Base-by-base conservation (phyloP, 371 early-diverging fungal genomes). In the Mortierella sp. region DNA sequence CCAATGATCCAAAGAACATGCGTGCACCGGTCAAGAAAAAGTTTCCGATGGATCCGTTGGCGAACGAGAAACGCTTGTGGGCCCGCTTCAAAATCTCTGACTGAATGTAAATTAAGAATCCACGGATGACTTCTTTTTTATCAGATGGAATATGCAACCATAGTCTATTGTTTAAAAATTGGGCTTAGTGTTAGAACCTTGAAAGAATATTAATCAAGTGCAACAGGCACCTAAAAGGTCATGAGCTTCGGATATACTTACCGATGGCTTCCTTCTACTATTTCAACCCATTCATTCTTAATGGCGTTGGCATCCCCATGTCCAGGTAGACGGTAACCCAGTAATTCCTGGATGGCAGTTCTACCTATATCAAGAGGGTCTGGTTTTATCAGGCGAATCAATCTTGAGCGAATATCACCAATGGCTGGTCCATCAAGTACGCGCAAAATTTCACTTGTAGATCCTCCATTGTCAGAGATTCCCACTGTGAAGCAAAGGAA, bases 391-490 rank as follows among this genome's bases (percentile, higher is more conserved):
- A 93, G 74, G 15, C 91, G 84, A 23, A 89, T 88, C 22, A 91
- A 64, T 19, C 92, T 70, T 12, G 90, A 89, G 10, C 92, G 84
- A 35, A 91, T 82, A 71, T 93, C 92, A 45, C 93, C 93, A 66
- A 93, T 90, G 47, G 89, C 90, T 1, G 93, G 93, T 1, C 93
- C 92, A 40, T 91, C 93, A 8, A 93, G 77, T 8, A 90, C 89
- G 63, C 90, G 84, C 37, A 91, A 77, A 29, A 93, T 84, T 66
- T 91, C 91, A 62, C 88, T 88, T 70, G 89, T 89, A 1, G 88
- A 89, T 17, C 87, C 90, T 47, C 92, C 94, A 69, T 93, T 92
- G 67, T 93, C 94, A 31, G 89, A 88, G n/a, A 93, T 88, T 43
- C 92, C 92, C 64, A 93, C 80, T 80, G n/a, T 7, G n/a, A 47